Evolutionary conservation across 2,329 filamentous ascomycete species (phyloP), one percentile per base, ranked within the genome.

Genomic region (Sporothrix brunneoviolacea): DNA sequence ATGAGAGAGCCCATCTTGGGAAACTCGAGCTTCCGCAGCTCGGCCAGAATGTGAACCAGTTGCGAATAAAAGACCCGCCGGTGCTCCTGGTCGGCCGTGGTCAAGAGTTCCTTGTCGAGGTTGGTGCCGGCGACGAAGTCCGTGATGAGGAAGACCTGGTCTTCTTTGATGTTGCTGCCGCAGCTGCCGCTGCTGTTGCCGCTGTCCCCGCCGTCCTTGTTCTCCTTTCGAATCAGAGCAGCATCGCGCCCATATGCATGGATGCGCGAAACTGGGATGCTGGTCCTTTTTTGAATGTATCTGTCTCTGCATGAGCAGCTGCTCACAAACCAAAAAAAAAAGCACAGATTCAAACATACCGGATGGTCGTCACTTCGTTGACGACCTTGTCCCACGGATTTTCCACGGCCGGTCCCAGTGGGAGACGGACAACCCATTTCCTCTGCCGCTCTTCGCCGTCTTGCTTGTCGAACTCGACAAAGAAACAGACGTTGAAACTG

Each of bases 321-420:
- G n/a, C n/a, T n/a, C n/a, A n/a, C n/a, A 28, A 28, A 28, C 24
- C 10, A 28, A 22, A 19, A 39, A 13, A 13, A 39, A 39, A 8
- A 39, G 3, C 10, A 8, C 3, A 39, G 18, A 18, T 22, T 44
- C 55, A 39, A 18, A 59, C 60, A 53, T 40, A 53, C 51, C 54
- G 51, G 4, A 61, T 51, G 2, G 60, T 62, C 8, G 57, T 37
- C 16, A 61, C 58, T 47, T 64, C 60, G 36, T 57, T 64, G 21
- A 56, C 40, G 18, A 63, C 37, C 52, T 63, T 62, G 24, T 54
- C 51, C 61, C 58, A 62, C 9, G 56, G 47, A 46, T 58, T 50
- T 2, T 51, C 33, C 9, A 61, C 35, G 33, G 48, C 38, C 1
- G 58, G 55, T 27, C 59, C 54, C 8, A 62, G 57, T 0, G 60